phyloP scores from a whole-genome alignment of 208 protist species.

The Trypanosoma grayi region DNA sequence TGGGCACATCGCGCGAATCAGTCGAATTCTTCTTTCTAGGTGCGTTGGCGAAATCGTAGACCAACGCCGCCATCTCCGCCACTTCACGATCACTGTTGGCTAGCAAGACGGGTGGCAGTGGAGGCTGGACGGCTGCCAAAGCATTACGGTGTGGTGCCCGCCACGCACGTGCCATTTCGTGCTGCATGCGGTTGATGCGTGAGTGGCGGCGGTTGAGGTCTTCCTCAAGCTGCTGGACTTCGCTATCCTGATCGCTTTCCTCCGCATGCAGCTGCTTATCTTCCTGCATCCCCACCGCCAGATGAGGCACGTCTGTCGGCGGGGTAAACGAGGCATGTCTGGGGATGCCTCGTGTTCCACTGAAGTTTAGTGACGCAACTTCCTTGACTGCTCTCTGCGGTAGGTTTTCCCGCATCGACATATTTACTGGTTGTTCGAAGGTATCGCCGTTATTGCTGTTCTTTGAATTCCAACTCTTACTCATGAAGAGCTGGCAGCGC shows the following conservation, averaged over 20 bases:
- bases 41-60: slow-evolving; percentile 40
- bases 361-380: too few relatives aligned
- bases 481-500: slow-evolving; percentile 1
- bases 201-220: slow-evolving; percentile 31
- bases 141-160: neutral
- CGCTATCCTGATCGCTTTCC: slow-evolving; percentile 9
- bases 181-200: slow-evolving; percentile 35
- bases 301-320: neutral
- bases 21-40: neutral
- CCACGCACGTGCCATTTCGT: slow-evolving; percentile 29
- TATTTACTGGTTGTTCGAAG: too few relatives aligned
- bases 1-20: too few relatives aligned
- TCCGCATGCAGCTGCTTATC: neutral
- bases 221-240: slow-evolving; percentile 37
- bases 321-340: too few relatives aligned
- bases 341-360: too few relatives aligned
- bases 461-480: too few relatives aligned
- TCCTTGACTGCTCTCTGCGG: too few relatives aligned
- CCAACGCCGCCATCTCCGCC: slow-evolving; percentile 48
- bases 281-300: neutral
- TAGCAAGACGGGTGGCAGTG: slow-evolving; percentile 45
- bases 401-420: too few relatives aligned
- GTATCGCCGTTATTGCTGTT: too few relatives aligned
- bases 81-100: slow-evolving; percentile 55
- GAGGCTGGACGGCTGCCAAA: slow-evolving; percentile 29